Evolutionary conservation across 2,329 filamentous ascomycete genomes (phyloP), one percentile per base, ranked within the genome.

Genomic region (Didymella pinodella): DNA sequence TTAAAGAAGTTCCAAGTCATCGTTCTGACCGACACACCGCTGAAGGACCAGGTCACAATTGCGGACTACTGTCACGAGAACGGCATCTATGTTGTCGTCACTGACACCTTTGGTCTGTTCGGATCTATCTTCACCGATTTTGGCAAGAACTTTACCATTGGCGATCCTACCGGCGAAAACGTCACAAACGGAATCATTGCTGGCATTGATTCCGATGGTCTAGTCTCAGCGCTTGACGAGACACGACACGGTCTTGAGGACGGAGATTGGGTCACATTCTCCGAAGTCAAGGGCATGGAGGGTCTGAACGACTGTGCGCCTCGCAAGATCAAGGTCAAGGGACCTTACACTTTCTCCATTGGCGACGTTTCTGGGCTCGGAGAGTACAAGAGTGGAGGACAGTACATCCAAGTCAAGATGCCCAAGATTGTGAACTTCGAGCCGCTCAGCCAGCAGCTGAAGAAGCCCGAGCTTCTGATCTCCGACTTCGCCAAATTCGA

Each of bases 401-500:
- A 97, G 59, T 99, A 91, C 78, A 90, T 91, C 38, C 95, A 99
- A 78, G 95, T 98, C 78, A 99, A 98, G 85, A 97, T 97, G 94
- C 95, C 95, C 49, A 97, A 95, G 81, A 86, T 92, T 54, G 80
- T 98, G 71, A 86, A 95, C 75, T 99, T 98, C 80, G 91, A 97
- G 81, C 84, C 88, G 40, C 86, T 97, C 57, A 88, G 88, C 41
- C 81, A 86, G 51, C 87, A 96, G 61, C 79, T 97, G 56, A 92
- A 92, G 78, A 90, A 92, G 57, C 95, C 95, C 2, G 94, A 97
- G 71, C 88, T 96, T 64, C 80, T 98, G 71, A 87, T 97, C 61
- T 96, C 95, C 22, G 95, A 99, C 77, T 99, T 93, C 74, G 95
- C 95, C 79, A 99, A 99, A 79, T 98, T 97, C 67, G 95, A 98